Conservation (phyloP, 31 red algal genomes). For the Asparagopsis taxiformis region DNA sequence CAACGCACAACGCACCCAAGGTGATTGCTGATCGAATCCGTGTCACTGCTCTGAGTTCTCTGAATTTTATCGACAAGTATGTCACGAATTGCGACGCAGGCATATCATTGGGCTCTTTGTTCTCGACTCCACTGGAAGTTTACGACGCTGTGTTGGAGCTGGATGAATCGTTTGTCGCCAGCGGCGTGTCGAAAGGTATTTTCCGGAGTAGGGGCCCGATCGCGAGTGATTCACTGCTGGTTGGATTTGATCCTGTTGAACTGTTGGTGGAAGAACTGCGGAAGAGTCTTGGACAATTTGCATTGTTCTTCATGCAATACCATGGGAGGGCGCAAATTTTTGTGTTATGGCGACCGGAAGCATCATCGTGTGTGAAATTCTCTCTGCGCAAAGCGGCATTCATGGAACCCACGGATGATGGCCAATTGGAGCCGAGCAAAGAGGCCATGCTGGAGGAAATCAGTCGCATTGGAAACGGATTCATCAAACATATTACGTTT, state of each 20-base stretch:
- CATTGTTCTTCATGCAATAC: slow-evolving; percentile 38
- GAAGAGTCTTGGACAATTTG: slow-evolving; percentile 36
- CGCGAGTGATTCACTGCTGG: slow-evolving; percentile 23
- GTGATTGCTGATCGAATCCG: slow-evolving; percentile 27
- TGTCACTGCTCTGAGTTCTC: slow-evolving; percentile 26
- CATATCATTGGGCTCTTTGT: slow-evolving; percentile 13
- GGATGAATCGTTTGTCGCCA: slow-evolving; percentile 16
- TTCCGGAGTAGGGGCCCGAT: too few relatives aligned
- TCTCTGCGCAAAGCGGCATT: slow-evolving; percentile 35
- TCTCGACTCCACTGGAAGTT: slow-evolving; percentile 8
- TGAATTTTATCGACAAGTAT: slow-evolving; percentile 28
- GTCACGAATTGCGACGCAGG: slow-evolving; percentile 2
- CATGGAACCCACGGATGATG: slow-evolving; percentile 4
- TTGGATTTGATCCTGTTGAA: slow-evolving; percentile 38
- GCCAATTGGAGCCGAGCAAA: slow-evolving; percentile 2
- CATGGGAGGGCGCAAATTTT: slow-evolving; percentile 26
- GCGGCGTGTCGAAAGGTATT: not conserved
- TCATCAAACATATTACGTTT: too few relatives aligned
- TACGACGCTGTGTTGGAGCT: slow-evolving; percentile 35
- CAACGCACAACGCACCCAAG: slow-evolving; percentile 24
- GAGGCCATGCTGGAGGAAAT: slow-evolving; percentile 33
- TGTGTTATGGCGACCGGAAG: slow-evolving; percentile 44
- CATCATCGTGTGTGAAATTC: slow-evolving; percentile 15
- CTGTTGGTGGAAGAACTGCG: slow-evolving; percentile 15
- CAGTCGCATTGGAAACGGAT: slow-evolving; percentile 20